Base-by-base conservation (phyloP, 116 monocot genomes). In the Dioscorea cayenensis region DNA sequence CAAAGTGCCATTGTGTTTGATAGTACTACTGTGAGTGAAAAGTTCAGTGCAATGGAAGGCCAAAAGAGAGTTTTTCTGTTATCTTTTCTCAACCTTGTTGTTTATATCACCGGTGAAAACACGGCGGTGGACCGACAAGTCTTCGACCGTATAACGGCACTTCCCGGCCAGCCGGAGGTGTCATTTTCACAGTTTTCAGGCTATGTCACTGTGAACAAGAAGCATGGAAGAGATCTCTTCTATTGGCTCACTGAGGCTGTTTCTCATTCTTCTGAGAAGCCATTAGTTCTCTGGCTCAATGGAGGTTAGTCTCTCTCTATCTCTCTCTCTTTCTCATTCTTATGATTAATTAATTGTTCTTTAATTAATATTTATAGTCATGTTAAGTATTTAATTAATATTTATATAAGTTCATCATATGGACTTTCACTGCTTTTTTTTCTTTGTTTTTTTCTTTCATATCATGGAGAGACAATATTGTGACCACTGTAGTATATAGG, bases 201-300 rank as follows among this genome's bases (percentile, higher is more conserved):
- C 14, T 95, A 95, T 60, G 85, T 95, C 36, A 85, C 83, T 3
- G 95, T 95, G 79, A 81, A 92, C 74, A 60, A 85, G 77, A 65
- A 77, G 65, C 85, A 80, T 29, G 95, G 92, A 0, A 77, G 95
- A 28, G 92, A 92, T 51, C 85, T 92, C 74, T 95, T 95, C 85
- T 95, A 95, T 78, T 95, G 95, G 95, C 80, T 95, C 59, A 87
- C 87, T 14, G 95, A 95, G 72, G 89, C 95, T 28, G 73, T 58
- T 51, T 38, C 28, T 22, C 71, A 78, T 60, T 81, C 95, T 70
- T 72, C 70, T 18, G 63, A 17, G 64, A 95, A 89, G 74, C 95
- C 95, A 35, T 82, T 95, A 4, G 83, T 95, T 67, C 92, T 95
- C 21, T 95, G 95, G 95, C 95, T 95, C 70, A 95, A 95, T 77